These are phyloP conservation scores for Pythium graminicola DNA, from an alignment of 352 stramenopile genomes.

Conservation along the genomic window DNA sequence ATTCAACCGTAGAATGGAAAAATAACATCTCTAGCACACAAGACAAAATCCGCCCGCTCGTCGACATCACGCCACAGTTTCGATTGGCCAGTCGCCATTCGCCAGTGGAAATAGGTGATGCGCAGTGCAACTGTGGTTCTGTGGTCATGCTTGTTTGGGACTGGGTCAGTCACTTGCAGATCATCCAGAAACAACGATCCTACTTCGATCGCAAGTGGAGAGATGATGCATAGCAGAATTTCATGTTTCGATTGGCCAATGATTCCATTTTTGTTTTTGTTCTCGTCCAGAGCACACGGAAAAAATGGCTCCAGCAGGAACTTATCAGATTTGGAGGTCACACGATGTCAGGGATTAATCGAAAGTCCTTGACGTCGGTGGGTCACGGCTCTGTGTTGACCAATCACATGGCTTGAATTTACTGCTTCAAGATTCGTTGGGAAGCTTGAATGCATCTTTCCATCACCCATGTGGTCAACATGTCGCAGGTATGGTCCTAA, in stretches of 20 bases:
- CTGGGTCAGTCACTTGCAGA: too few species aligned
- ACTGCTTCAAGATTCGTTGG: conserved; percentile 9
- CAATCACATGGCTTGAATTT: conserved; percentile 5
- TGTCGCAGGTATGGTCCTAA: too few species aligned
- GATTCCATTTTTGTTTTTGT: not conserved
- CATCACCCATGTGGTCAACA: not conserved
- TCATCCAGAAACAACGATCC: not conserved
- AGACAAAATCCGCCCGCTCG: not conserved
- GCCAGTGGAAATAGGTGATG: not conserved
- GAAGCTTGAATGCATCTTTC: conserved; percentile 9
- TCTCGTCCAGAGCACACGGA: not conserved
- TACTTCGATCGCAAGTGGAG: conserved; percentile 2
- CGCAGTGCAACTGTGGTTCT: not conserved
- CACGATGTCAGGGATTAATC: conserved; percentile 14
- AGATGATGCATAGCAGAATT: not conserved
- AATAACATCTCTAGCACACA: not conserved
- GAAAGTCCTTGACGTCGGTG: conserved; percentile 8
- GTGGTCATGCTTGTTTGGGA: too few species aligned
- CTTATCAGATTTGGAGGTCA: conserved; percentile 11
- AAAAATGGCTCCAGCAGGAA: not conserved
- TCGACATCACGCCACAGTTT: not conserved
- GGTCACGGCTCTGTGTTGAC: conserved; percentile 11
- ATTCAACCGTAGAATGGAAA: conserved; percentile 4
- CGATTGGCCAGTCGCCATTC: conserved; percentile 6
- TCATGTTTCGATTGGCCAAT: not conserved